Evolutionary conservation across 768 basidiomycete genomes (phyloP), one percentile per base, ranked within the genome.

Genomic region (Serendipita sp.): DNA sequence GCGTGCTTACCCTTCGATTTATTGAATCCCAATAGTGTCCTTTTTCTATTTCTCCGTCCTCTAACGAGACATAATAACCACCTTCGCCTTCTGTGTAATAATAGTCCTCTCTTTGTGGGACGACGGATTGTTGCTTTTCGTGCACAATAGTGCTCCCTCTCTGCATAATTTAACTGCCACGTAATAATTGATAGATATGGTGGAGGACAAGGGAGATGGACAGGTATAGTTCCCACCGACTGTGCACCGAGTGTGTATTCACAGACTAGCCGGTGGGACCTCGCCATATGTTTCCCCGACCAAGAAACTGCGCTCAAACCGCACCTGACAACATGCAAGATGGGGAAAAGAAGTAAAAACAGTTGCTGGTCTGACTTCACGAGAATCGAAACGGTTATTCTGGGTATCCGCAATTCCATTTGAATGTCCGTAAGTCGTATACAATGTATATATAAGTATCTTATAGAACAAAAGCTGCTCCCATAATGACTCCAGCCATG

Each of bases 401-500:
- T 41, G 41, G 2, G 32, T 52, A 18, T 52, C 48, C 48, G n/a
- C 48, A 52, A n/a, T 8, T 52, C n/a, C 48, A 23, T 18, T 52
- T 8, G 48, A 18, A 16, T 10, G 32, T 23, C 18, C 18, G 48
- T 23, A 32, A 52, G n/a, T 5, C 16, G 32, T 23, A 52, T 10
- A 52, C 18, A 32, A 16, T n/a, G 48, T 52, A 32, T 8, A n/a
- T 18, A 18, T 34, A 52, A 32, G 11, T 32, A 34, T 10, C 35
- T 60, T 60, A 60, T 23, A 60, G 36, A 38, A 60, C 36, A 18
- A 60, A 60, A 36, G 56, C 56, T 10, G 56, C 56, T n/a, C 56
- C 56, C 56, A 60, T 30, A 36, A 34, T 8, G 56, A 60, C 34
- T 28, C 56, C 56, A 5, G 56, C 34, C 2, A 60, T 18, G 8